Evolutionary conservation across 2,329 filamentous ascomycete species (phyloP), one percentile per base, ranked within the genome.

Genomic region (Neofusicoccum laricinum): DNA sequence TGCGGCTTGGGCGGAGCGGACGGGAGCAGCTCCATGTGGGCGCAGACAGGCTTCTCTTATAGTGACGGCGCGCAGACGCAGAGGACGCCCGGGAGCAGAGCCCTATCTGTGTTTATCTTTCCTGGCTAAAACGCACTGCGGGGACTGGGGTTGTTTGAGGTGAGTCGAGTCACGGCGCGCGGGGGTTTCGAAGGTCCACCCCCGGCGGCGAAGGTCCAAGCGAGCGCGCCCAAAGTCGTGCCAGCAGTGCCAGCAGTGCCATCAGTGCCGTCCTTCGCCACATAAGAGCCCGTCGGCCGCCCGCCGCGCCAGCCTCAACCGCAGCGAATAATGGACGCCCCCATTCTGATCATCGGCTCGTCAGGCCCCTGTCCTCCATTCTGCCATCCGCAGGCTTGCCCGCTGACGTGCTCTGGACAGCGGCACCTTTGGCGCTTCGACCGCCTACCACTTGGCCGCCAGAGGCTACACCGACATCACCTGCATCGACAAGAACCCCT

Each of bases 361-460:
- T 63, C 11, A 30, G 49, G 15, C 15, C 55, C 41, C 12, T 46
- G 53, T 45, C 53, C 34, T 45, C 12, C 19, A 25, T 21, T 14
- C 53, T 19, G 12, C 34, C 59, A 11, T 4, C 6, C 3, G 10
- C 12, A 25, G 11, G 5, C 34, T 36, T 36, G 15, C 41, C 5
- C 17, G 59, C 45, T 63, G 46, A 63, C 59, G 6, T 41, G 12
- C n/a, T 11, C 63, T 75, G n/a, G 71, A 71, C 17, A 70, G 67
- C 21, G 73, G 73, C 58, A 71, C 72, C 3, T 75, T 73, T 15
- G 73, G 73, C 3, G 66, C 74, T 15, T 74, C 72, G 11, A 73
- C 72, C 17, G 72, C 72, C 40, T 69, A 71, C 21, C 71, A 75
- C 59, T 67, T 75, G 25, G 70, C 70, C 12, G 68, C 67, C n/a